Percentiles rank a stretch among this genome's conserved stretches.
Evolutionary conservation across 495 filamentous ascomycete species (phyloP).

Genomic region (Neurospora sp.): DNA sequence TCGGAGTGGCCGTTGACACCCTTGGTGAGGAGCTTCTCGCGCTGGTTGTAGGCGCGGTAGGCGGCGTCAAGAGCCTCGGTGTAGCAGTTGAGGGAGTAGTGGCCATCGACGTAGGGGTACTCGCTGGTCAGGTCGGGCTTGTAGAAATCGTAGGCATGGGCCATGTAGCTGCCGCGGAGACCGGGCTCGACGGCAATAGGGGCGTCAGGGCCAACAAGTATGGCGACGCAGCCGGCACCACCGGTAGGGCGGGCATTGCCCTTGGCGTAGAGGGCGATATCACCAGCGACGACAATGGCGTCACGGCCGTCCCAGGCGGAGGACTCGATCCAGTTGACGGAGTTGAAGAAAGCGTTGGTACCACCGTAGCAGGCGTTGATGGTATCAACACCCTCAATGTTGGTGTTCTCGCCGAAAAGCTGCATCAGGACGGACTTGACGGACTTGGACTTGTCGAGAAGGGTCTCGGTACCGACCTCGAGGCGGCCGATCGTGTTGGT

Average conservation of each 20-base stretch:
- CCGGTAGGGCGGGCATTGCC: conserved; percentile 91
- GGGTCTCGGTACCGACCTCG: conserved; percentile 96
- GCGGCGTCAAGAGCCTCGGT: conserved; percentile 88
- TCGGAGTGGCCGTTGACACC: conserved; percentile 33
- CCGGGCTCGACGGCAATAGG: conserved; percentile 87
- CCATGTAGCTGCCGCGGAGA: conserved; percentile 84
- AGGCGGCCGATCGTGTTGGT: conserved; percentile 80
- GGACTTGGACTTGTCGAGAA: conserved; percentile 99
- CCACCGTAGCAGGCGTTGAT: conserved; percentile 98
- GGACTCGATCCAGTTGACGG: conserved; percentile 95
- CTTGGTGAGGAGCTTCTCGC: conserved; percentile 61
- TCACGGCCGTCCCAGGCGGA: conserved; percentile 96
- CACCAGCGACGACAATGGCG: conserved; percentile 86
- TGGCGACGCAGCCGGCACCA: conserved; percentile 87
- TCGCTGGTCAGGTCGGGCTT: conserved; percentile 97
- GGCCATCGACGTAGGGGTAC: conserved; percentile 94
- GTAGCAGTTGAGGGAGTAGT: conserved; percentile 93
- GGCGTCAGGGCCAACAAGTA: conserved; percentile 89
- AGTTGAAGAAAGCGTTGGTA: conserved; percentile 95
- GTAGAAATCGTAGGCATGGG: conserved; percentile 98
- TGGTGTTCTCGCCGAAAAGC: conserved; percentile 78
- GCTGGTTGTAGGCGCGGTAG: conserved; percentile 89
- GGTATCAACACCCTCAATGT: conserved; percentile 92
- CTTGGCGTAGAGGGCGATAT: conserved; percentile 97
- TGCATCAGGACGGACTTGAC: conserved; percentile 99